These are phyloP conservation scores for Cryomyces minteri DNA, from an alignment of 495 filamentous ascomycete genomes.

Conservation along the genomic window DNA sequence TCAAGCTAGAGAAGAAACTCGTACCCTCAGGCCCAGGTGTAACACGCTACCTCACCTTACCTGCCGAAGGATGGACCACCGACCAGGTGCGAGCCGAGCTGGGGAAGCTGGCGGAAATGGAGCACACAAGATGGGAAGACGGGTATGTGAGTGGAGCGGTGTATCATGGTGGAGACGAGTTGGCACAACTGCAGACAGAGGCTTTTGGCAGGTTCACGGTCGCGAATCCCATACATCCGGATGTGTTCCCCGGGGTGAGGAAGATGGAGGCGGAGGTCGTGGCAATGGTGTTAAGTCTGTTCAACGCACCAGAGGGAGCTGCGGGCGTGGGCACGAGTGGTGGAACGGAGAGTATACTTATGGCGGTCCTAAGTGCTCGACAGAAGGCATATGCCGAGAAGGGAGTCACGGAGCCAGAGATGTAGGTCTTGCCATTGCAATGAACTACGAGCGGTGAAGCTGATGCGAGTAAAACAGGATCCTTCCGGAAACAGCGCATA, in stretches of 20 bases:
- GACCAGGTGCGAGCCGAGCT: conserved; percentile 70
- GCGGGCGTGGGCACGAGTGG: conserved; percentile 85
- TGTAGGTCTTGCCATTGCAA: conserved; percentile 32
- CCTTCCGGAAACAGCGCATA: conserved; percentile 83
- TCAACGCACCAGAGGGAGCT: conserved; percentile 70
- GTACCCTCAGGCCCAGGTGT: conserved; percentile 53
- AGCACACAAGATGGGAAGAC: conserved; percentile 94
- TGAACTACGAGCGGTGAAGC: not conserved
- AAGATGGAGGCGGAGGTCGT: conserved; percentile 99
- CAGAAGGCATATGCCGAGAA: conserved; percentile 76
- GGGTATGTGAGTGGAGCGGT: conserved; percentile 88
- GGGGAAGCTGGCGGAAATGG: conserved; percentile 58
- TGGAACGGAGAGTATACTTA: conserved; percentile 89
- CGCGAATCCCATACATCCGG: conserved; percentile 95
- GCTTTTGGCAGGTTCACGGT: conserved; percentile 89
- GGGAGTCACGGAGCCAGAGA: conserved; percentile 82
- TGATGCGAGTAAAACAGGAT: conserved; percentile 37
- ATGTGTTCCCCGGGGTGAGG: conserved; percentile 92
- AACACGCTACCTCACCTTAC: conserved; percentile 56
- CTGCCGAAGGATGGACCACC: conserved; percentile 68
- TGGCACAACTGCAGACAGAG: conserved; percentile 73
- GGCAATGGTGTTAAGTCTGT: conserved; percentile 79
- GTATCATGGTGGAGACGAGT: conserved; percentile 79
- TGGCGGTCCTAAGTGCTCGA: conserved; percentile 77
- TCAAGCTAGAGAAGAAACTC: conserved; percentile 65